These are phyloP conservation scores for Entomortierella lignicola DNA, from an alignment of 192 early-diverging fungal species.

Conservation along the genomic window DNA sequence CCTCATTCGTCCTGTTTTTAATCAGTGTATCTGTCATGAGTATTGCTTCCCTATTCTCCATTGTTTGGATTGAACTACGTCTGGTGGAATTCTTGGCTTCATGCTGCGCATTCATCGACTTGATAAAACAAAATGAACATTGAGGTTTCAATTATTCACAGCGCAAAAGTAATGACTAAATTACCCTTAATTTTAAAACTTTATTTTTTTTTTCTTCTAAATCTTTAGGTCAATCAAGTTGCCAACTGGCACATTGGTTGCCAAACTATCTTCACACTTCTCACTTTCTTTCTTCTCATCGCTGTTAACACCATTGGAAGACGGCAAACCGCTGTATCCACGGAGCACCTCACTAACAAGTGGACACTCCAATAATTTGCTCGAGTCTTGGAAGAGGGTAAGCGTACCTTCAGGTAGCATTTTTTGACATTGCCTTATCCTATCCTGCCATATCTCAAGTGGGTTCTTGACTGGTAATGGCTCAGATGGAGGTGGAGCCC, in stretches of 20 bases:
- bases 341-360: background rate
- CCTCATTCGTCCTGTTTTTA: background rate
- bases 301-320: too few relatives aligned
- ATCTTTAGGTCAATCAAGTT: background rate
- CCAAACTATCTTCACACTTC: too few relatives aligned
- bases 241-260: too few relatives aligned
- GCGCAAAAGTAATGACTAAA: background rate
- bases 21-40: background rate
- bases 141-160: too few relatives aligned
- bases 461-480: background rate
- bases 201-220: background rate
- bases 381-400: background rate
- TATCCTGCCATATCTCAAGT: background rate
- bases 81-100: background rate
- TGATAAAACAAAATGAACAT: background rate
- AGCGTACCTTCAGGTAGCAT: background rate
- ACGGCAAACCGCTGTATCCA: too few relatives aligned
- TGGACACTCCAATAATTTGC: background rate
- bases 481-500: background rate
- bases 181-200: background rate
- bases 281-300: background rate
- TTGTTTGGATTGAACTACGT: background rate
- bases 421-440: background rate
- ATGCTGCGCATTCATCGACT: conserved; percentile 6
- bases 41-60: background rate